Evolutionary conservation across 1,139 yeast genomes (phyloP), one percentile per base, ranked within the genome.

Genomic region (Candida neerlandica): DNA sequence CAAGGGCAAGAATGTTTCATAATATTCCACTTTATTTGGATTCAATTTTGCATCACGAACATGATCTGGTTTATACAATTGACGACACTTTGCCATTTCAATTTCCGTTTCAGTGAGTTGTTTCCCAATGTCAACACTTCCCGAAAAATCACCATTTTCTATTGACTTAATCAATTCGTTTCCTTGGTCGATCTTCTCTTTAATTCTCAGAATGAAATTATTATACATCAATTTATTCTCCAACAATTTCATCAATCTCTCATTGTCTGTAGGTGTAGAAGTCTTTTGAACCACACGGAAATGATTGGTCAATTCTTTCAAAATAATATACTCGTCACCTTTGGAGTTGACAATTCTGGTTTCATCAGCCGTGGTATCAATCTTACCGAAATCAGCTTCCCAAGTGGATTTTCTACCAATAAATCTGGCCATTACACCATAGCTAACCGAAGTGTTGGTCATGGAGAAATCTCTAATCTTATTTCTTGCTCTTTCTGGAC

Each of bases 311-410:
- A 57, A 50, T 45, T 73, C 75, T 52, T 71, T 72, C 45, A 74
- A 62, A 46, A 75, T 73, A 30, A 73, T 68, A 56, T 66, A 74
- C 57, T 75, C 80, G 53, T 74, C 78, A 56, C 78, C 78, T 23
- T 55, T 56, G 37, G 69, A 59, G 55, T 73, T 73, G 44, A 72
- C 64, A 55, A 73, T 65, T 43, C 60, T 63, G 7, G 71, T 66
- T 42, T 63, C 58, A 12, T 48, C 49, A 1, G 47, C 42, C 5
- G 50, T 43, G 19, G 52, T 47, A 14, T 53, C 35, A 44, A 54
- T 47, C 40, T 60, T 58, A 14, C 55, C 54, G 23, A 56, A 55
- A 53, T 54, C 55, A 10, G 49, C 51, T 16, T 58, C 57, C 48
- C 57, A 55, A 1, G 57, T 49, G 10, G 55, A 50, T 10, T 73